Evolutionary conservation across 768 basidiomycete genomes (phyloP), one percentile per base, ranked within the genome.

Genomic region (Suillus paluster): DNA sequence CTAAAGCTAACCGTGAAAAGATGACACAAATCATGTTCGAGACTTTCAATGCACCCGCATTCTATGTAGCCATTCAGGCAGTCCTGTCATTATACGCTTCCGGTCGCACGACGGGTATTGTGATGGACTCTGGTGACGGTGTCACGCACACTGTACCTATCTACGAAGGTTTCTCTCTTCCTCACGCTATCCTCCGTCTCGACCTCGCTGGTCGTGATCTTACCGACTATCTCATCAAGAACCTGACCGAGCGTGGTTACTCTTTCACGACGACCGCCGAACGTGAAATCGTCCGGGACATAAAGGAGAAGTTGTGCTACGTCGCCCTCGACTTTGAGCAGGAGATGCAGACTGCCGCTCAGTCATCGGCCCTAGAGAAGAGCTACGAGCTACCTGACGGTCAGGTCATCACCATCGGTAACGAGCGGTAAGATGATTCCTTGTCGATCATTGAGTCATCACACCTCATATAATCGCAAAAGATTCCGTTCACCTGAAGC

Each of bases 71-170:
- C 63, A 88, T 90, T 71, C 89, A 90, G 75, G 88, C 88, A 62
- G 89, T 90, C 58, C 76, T 90, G 54, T 89, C 89, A 19, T 75
- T 95, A 45, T 96, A 96, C 78, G 95, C 95, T 41, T 96, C 95
- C 27, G 95, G 95, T 78, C 91, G 95, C 76, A 97, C 95, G 39
- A 97, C 95, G 45, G 90, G 90, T 84, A 90, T 97, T 78, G 95
- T 97, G 30, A 84, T 96, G 71, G 95, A 97, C 79, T 97, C 95
- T 23, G 95, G 95, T 73, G 95, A 97, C 77, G 95, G 95, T 84
- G 95, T 97, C 65, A 89, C 92, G 59, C 95, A 97, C 85, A 94
- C 92, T 33, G 95, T 97, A 39, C 95, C 95, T 66, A 97, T 97
- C 73, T 97, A 97, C 80, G 95, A 97, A 77, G 95, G 88, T 78